Evolutionary conservation across 2,329 filamentous ascomycete genomes (phyloP), one percentile per base, ranked within the genome.

Genomic region (Coniochaeta prunicola): DNA sequence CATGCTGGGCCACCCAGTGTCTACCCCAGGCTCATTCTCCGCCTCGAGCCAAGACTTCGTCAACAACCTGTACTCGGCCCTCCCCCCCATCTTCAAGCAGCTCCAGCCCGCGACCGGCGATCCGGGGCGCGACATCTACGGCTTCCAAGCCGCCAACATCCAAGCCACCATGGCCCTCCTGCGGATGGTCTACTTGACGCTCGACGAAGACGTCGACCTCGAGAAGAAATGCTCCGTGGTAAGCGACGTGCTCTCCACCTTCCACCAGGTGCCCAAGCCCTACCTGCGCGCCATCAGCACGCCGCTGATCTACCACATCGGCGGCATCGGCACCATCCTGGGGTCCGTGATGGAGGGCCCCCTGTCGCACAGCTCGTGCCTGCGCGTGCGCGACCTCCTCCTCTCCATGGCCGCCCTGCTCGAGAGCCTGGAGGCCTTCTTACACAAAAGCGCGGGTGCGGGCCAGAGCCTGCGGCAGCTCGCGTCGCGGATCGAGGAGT

Each of bases 101-200:
- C 64, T 65, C 19, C 65, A 62, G 8, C 61, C 61, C 5, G 63
- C 65, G 21, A 68, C 68, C 0, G 66, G 64, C 31, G 64, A 69
- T 48, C 58, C 66, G 4, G 65, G 63, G 5, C 64, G 64, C 33
- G 72, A 74, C 58, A 60, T 68, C 1, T 71, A 68, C 48, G 67
- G 70, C 0, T 74, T 73, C 57, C 71, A 74, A 57, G 69, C 71
- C 0, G 72, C 71, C 56, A 74, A 73, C 40, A 73, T 74, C 36
- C 66, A 68, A 33, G 71, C 68, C 28, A 72, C 68, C 9, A 64
- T 73, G 24, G 67, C 70, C 48, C 65, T 73, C 45, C 61, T 71
- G 15, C 67, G 69, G 12, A 72, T 72, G 61, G 67, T 70, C 4
- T 45, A 68, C 15, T 65, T 70, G 40, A 66, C 68, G 24, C 61